phyloP scores from a whole-genome alignment of 345 rosid species.

The Ceriops zippeliana region DNA sequence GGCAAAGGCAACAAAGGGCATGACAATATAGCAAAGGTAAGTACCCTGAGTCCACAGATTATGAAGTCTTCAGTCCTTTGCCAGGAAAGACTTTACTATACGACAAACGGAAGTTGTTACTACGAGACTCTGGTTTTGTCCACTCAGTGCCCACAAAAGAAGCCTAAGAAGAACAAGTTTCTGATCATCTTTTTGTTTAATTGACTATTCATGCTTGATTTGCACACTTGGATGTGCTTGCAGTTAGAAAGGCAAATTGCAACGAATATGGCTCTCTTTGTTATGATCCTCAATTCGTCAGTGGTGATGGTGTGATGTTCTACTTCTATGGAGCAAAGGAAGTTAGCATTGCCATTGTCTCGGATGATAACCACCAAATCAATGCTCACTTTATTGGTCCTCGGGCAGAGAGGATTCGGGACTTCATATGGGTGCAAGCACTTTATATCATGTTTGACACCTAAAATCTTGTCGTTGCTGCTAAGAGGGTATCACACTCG shows the following conservation, averaged over 20 bases:
- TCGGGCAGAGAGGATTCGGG: conserved; percentile 53
- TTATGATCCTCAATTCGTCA: conserved; percentile 74
- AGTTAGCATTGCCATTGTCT: conserved; percentile 66
- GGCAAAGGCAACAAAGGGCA: conserved; percentile 15
- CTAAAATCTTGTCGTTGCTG: conserved; percentile 51
- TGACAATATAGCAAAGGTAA: neutral
- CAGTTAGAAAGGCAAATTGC: conserved; percentile 32
- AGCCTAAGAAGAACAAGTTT: conserved; percentile 45
- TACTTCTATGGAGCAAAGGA: conserved; percentile 67
- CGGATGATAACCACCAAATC: conserved; percentile 59
- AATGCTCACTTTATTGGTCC: conserved; percentile 69
- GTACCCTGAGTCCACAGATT: conserved; percentile 22
- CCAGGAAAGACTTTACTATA: conserved; percentile 46
- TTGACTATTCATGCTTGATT: neutral
- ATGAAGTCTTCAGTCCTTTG: conserved; percentile 24
- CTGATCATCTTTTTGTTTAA: neutral
- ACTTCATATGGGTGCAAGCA: conserved; percentile 79
- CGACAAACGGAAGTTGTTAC: conserved; percentile 36
- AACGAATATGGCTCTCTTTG: conserved; percentile 59
- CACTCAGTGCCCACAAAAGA: conserved; percentile 65
- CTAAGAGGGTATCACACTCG: conserved; percentile 49
- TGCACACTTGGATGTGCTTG: neutral
- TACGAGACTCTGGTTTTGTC: conserved; percentile 48
- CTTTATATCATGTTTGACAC: conserved; percentile 50
- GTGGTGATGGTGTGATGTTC: conserved; percentile 83